These are phyloP conservation scores for Rosellinia necatrix DNA, from an alignment of 2,329 filamentous ascomycete species.

Conservation along the genomic window DNA sequence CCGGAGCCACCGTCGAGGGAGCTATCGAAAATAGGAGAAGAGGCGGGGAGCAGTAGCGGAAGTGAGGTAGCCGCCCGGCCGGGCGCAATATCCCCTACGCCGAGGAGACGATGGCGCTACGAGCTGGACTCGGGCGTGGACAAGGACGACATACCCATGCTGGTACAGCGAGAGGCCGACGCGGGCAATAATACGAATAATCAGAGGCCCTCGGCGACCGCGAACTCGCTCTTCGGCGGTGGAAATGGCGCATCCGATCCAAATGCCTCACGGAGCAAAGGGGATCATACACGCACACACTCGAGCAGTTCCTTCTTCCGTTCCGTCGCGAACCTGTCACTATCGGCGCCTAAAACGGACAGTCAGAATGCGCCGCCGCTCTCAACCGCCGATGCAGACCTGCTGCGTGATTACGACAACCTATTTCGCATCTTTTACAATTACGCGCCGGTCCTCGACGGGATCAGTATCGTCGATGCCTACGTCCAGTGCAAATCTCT, in stretches of 20 bases:
- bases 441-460: conserved; percentile 79
- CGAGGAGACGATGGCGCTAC: conserved; percentile 77
- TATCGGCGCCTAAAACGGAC: conserved; percentile 55
- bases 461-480: conserved; percentile 86
- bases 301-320: conserved; percentile 72
- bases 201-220: conserved; percentile 28
- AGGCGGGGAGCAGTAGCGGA: conserved; percentile 44
- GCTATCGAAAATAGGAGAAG: conserved; percentile 59
- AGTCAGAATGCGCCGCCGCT: conserved; percentile 49
- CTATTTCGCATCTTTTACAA: conserved; percentile 97
- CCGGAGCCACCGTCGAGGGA: conserved; percentile 46
- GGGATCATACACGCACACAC: conserved; percentile 56
- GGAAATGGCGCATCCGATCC: conserved; percentile 47
- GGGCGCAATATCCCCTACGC: conserved; percentile 44
- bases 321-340: conserved; percentile 78
- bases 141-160: conserved; percentile 80
- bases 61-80: conserved; percentile 45
- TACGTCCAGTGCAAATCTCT: conserved; percentile 94
- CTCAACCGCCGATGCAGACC: conserved; percentile 69
- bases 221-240: conserved; percentile 62
- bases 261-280: conserved; percentile 57
- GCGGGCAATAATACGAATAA: conserved; percentile 25
- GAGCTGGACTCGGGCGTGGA: conserved; percentile 79
- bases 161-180: conserved; percentile 74
- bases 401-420: conserved; percentile 92